A percentile compares a stretch with the other conserved stretches of the same genome.
phyloP scores from a whole-genome alignment of 1,139 yeast genomes.

The Groenewaldozyma sp. region DNA sequence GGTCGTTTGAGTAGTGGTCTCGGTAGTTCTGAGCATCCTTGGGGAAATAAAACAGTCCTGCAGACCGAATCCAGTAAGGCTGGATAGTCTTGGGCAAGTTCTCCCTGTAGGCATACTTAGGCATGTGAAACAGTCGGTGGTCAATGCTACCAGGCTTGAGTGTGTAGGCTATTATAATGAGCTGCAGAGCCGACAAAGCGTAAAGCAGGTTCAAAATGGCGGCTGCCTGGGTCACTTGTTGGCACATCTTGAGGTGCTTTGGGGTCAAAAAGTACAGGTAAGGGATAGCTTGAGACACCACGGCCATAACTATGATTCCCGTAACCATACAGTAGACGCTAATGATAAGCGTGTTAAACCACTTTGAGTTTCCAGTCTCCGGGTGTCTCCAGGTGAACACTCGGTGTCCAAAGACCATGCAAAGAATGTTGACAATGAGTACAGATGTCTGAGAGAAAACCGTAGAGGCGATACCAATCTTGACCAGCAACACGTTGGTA shows the following conservation, averaged over 20 bases:
- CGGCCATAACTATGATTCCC: constrained; percentile 56
- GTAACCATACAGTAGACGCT: constrained; percentile 44
- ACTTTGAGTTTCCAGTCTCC: constrained; percentile 50
- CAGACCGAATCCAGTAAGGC: too few relatives aligned
- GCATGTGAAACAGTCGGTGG: constrained; percentile 35
- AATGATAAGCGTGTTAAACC: constrained; percentile 50
- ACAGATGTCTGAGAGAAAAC: constrained; percentile 45
- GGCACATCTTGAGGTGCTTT: constrained; percentile 40
- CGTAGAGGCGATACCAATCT: constrained; percentile 50
- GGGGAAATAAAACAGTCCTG: constrained; percentile 18
- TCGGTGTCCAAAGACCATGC: constrained; percentile 65
- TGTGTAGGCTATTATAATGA: constrained; percentile 51
- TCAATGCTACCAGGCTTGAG: constrained; percentile 50
- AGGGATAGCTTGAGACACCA: constrained; percentile 58
- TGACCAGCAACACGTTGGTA: constrained; percentile 36
- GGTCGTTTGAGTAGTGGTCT: too few relatives aligned
- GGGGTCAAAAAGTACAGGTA: constrained; percentile 48
- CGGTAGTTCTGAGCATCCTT: too few relatives aligned
- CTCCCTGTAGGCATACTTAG: constrained; percentile 15
- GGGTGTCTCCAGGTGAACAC: constrained; percentile 81
- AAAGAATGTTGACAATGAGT: constrained; percentile 37
- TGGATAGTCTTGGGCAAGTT: constrained; percentile 44
- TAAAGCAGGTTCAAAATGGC: constrained; percentile 50
- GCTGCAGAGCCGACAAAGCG: constrained; percentile 43
- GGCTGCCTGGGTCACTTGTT: constrained; percentile 50